Percentiles rank a stretch among this genome's conserved stretches.
Evolutionary conservation across 139 green algal species (phyloP).

Genomic region (Auxenochlorella protothecoides): DNA sequence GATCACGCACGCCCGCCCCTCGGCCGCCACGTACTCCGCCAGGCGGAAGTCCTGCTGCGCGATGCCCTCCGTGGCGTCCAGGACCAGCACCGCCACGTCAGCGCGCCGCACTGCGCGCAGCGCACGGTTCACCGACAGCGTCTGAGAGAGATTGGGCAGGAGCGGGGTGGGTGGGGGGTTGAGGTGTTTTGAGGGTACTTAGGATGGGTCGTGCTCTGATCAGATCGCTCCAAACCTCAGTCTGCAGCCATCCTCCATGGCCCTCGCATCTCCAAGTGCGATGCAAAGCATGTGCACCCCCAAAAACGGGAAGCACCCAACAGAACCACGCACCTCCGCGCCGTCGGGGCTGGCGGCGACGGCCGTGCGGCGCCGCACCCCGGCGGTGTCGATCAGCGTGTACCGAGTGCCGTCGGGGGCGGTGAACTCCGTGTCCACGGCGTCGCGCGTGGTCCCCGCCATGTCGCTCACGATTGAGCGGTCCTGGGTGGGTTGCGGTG

Average conservation of each 20-base stretch:
- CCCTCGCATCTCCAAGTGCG: too few relatives aligned
- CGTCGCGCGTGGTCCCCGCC: slow-evolving; percentile 89
- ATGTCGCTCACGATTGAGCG: slow-evolving; percentile 87
- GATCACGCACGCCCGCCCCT: slow-evolving; percentile 81
- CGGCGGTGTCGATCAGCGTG: slow-evolving; percentile 92
- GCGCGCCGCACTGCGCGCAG: slow-evolving; percentile 72
- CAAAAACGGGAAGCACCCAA: background rate
- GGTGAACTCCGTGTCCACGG: slow-evolving; percentile 76
- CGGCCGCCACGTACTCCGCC: slow-evolving; percentile 46
- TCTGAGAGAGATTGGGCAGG: slow-evolving; percentile 30
- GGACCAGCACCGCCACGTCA: slow-evolving; percentile 83
- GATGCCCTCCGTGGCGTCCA: slow-evolving; percentile 64
- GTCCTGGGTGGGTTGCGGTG: slow-evolving; percentile 30
- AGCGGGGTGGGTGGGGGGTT: too few relatives aligned
- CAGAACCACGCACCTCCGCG: slow-evolving; percentile 19
- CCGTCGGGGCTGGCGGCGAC: slow-evolving; percentile 61
- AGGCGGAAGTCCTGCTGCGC: slow-evolving; percentile 74
- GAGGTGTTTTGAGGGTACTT: too few relatives aligned
- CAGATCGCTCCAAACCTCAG: too few relatives aligned
- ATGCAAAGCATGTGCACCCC: background rate
- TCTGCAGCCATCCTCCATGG: too few relatives aligned
- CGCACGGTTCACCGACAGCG: slow-evolving; percentile 69
- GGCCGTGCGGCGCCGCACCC: slow-evolving; percentile 70
- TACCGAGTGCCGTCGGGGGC: slow-evolving; percentile 53
- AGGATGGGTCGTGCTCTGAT: too few relatives aligned